Conservation (phyloP, 305 asterid genomes). For the Andrographis paniculata region DNA sequence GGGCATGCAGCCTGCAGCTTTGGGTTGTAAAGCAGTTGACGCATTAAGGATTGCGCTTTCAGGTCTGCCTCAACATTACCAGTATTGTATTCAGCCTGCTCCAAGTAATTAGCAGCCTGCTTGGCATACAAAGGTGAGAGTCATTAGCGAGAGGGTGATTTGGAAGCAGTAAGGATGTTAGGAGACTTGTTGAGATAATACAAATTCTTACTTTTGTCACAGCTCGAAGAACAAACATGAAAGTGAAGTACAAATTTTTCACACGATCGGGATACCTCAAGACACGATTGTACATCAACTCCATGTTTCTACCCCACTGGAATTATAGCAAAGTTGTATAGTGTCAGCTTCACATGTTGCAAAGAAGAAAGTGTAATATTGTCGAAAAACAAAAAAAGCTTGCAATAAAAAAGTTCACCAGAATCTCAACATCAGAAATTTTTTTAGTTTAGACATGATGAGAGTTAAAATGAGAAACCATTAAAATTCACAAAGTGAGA, state of each 20-base stretch:
- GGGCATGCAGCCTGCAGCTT: conserved; percentile 60
- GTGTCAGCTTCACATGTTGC: conserved; percentile 4
- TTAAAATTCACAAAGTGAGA: conserved; percentile 8
- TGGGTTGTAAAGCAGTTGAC: conserved; percentile 35
- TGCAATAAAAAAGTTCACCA: too few species aligned
- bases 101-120: conserved; percentile 83
- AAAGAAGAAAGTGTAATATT: too few species aligned
- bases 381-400: too few species aligned
- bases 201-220: conserved; percentile 58
- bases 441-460: too few species aligned
- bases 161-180: conserved; percentile 3
- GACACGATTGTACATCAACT: conserved; percentile 51
- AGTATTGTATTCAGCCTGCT: conserved; percentile 62
- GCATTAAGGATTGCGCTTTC: conserved; percentile 50
- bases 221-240: conserved; percentile 55
- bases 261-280: conserved; percentile 60
- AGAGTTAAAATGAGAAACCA: neutral
- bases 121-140: conserved; percentile 7
- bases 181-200: conserved; percentile 1
- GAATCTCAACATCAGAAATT: too few species aligned
- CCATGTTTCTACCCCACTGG: conserved; percentile 82
- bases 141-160: conserved; percentile 8
- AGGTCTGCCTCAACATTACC: conserved; percentile 63
- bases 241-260: conserved; percentile 59
- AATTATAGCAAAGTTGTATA: conserved; percentile 27